Percentiles rank a stretch among this genome's conserved stretches.
These are phyloP conservation scores for Clavariopsis aquatica DNA, from an alignment of 495 filamentous ascomycete species.

Conservation along the genomic window DNA sequence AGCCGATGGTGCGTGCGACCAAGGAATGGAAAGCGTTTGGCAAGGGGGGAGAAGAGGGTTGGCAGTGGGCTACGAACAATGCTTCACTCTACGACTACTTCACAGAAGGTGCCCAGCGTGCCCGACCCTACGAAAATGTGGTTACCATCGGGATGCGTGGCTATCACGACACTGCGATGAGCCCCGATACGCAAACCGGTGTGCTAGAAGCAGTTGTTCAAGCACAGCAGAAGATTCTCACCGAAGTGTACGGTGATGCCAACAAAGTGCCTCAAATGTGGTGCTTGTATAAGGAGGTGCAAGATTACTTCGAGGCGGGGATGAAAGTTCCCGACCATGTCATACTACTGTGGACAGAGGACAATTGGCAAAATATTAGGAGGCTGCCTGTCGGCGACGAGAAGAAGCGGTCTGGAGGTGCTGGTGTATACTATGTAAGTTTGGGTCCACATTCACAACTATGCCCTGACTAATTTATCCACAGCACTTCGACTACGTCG, in stretches of 20 bases:
- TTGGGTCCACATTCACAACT: not conserved
- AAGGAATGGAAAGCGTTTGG: conserved; percentile 66
- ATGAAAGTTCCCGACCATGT: conserved; percentile 70
- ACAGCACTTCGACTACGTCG: conserved; percentile 71
- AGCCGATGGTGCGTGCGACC: conserved; percentile 71
- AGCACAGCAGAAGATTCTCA: conserved; percentile 59
- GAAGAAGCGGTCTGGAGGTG: conserved; percentile 60
- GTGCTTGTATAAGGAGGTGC: conserved; percentile 54
- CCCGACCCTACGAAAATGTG: conserved; percentile 63
- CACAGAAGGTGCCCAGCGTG: conserved; percentile 63
- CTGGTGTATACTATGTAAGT: conserved; percentile 68
- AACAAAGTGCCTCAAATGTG: conserved; percentile 66
- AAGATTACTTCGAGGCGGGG: conserved; percentile 65
- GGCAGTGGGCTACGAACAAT: conserved; percentile 69
- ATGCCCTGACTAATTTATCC: not conserved
- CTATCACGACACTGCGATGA: conserved; percentile 62
- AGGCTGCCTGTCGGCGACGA: conserved; percentile 65
- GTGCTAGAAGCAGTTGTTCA: conserved; percentile 62
- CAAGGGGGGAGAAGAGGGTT: conserved; percentile 50
- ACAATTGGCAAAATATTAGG: conserved; percentile 72
- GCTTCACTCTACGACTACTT: conserved; percentile 66
- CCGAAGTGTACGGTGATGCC: conserved; percentile 58
- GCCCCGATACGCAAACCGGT: conserved; percentile 58
- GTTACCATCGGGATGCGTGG: conserved; percentile 77
- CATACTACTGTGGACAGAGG: conserved; percentile 73